These are phyloP conservation scores for Flaveria bidentis DNA, from an alignment of 129 eudicot species.

Conservation along the genomic window DNA sequence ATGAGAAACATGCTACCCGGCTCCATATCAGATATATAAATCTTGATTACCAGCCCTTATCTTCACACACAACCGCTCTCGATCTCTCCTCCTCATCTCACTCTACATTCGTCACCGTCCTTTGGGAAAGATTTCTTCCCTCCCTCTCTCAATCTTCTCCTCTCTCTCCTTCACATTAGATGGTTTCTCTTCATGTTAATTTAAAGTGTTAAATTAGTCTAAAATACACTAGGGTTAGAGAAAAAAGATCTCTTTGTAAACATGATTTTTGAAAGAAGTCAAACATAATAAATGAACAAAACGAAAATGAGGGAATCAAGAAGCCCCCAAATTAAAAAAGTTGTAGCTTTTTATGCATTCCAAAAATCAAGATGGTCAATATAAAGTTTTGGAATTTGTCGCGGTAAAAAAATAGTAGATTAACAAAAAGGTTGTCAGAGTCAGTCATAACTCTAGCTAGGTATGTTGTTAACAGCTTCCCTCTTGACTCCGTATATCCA, in stretches of 20 bases:
- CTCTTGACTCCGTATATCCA: constrained; percentile 16
- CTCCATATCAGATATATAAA: too few relatives aligned
- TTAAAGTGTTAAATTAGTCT: too few relatives aligned
- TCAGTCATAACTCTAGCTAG: constrained; percentile 38
- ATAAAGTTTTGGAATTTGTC: constrained; percentile 40
- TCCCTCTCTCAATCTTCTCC: too few relatives aligned
- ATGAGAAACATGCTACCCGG: too few relatives aligned
- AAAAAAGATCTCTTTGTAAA: background rate
- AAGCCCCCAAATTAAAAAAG: constrained; percentile 22
- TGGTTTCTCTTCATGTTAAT: too few relatives aligned
- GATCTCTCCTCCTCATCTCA: too few relatives aligned
- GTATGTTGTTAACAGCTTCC: constrained; percentile 40
- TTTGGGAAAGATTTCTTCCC: too few relatives aligned
- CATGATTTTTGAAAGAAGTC: constrained; percentile 28
- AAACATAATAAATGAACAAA: constrained; percentile 32
- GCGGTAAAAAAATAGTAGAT: constrained; percentile 40
- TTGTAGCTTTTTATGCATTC: constrained; percentile 41
- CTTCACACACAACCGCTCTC: too few relatives aligned
- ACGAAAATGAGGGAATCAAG: constrained; percentile 30
- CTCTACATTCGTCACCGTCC: too few relatives aligned
- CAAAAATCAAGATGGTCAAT: constrained; percentile 44
- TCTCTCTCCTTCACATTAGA: too few relatives aligned
- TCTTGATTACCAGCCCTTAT: too few relatives aligned
- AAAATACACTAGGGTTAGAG: too few relatives aligned
- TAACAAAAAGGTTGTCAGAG: constrained; percentile 37